Percentiles rank a stretch among this genome's conserved stretches.
Evolutionary conservation across 2,329 filamentous ascomycete species (phyloP).

Genomic region (Talaromyces funiculosus): DNA sequence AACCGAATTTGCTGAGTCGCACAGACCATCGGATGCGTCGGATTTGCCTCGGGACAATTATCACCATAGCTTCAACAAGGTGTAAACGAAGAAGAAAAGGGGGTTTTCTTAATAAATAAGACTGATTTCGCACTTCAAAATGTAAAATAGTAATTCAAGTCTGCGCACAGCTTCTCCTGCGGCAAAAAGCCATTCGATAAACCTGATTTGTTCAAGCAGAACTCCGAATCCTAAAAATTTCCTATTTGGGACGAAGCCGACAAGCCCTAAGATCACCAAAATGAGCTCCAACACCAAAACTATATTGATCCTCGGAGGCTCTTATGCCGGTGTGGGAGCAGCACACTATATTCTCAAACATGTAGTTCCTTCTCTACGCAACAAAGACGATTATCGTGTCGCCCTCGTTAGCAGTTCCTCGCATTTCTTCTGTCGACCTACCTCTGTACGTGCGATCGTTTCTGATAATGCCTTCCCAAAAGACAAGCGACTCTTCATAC

Average conservation of each 20-base stretch:
- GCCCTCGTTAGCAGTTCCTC: conserved; percentile 41
- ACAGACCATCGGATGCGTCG: background rate
- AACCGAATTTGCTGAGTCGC: background rate
- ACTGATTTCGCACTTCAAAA: background rate
- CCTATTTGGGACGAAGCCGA: background rate
- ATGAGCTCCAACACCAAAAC: conserved; percentile 22
- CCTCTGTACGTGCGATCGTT: conserved; percentile 45
- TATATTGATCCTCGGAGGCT: conserved; percentile 51
- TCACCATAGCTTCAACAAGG: background rate
- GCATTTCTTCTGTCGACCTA: conserved; percentile 40
- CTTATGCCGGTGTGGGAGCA: conserved; percentile 47
- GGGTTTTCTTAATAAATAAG: background rate
- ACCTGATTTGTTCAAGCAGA: background rate
- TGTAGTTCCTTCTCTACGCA: conserved; percentile 39
- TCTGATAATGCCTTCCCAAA: conserved; percentile 42
- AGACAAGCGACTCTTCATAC: conserved; percentile 41
- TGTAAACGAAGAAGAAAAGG: background rate
- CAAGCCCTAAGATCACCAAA: background rate
- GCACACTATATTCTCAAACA: conserved; percentile 53
- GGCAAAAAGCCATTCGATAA: background rate
- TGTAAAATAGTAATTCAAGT: background rate
- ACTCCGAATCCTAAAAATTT: background rate
- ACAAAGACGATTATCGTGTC: conserved; percentile 36
- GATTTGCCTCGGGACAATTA: conserved; percentile 6
- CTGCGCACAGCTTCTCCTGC: background rate